Evolutionary conservation across 805 yeast species (phyloP).

Genomic region (Kodamaea fukazawae): DNA sequence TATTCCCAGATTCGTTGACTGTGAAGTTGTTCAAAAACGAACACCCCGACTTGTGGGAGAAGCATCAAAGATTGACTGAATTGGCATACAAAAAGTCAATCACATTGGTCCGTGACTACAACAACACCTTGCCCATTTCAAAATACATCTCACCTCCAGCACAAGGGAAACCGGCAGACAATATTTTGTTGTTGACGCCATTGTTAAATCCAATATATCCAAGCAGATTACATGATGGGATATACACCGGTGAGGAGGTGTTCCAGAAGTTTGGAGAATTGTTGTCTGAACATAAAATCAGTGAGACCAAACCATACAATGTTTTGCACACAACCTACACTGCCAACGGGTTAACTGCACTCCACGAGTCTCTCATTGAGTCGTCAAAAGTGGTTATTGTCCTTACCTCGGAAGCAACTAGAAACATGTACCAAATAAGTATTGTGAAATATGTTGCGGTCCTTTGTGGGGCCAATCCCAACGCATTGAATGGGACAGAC

Average conservation of each 20-base stretch:
- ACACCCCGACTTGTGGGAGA: conserved; percentile 33
- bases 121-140: conserved; percentile 47
- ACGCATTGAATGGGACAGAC: conserved; percentile 19
- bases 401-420: conserved; percentile 55
- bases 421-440: conserved; percentile 61
- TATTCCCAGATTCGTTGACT: conserved; percentile 26
- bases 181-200: conserved; percentile 37
- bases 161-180: conserved; percentile 19
- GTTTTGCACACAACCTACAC: conserved; percentile 59
- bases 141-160: conserved; percentile 29
- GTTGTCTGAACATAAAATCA: conserved; percentile 35
- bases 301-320: conserved; percentile 34
- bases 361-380: conserved; percentile 54
- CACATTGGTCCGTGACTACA: conserved; percentile 53
- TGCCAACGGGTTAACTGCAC: conserved; percentile 51
- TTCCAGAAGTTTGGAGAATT: conserved; percentile 51
- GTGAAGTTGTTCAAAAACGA: conserved; percentile 24
- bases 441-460: conserved; percentile 56
- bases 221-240: conserved; percentile 12
- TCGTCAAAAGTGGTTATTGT: conserved; percentile 50
- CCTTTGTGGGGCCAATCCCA: conserved; percentile 49
- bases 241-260: conserved; percentile 49
- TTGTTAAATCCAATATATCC: conserved; percentile 37
- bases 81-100: conserved; percentile 50
- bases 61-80: conserved; percentile 44